Evolutionary conservation across 1,284 basidiomycete species (phyloP).

Genomic region (Anthracocystis walkeri): DNA sequence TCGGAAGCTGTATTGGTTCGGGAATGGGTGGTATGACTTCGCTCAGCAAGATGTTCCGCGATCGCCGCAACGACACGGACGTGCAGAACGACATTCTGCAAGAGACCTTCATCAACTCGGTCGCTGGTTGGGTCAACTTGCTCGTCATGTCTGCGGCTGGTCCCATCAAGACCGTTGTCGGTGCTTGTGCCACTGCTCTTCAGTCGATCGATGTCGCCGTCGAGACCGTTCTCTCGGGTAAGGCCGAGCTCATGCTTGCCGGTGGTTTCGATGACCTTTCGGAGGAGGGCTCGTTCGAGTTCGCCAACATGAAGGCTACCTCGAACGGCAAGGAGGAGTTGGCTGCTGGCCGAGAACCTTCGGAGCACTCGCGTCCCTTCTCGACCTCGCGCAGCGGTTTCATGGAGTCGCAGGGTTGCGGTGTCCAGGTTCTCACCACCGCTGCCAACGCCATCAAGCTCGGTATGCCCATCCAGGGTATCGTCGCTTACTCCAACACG

Average conservation of each 20-base stretch:
- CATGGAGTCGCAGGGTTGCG: conserved; percentile 95
- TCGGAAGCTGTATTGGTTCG: conserved; percentile 74
- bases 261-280: conserved; percentile 98
- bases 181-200: conserved; percentile 96
- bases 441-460: conserved; percentile 95
- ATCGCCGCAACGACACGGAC: conserved; percentile 94
- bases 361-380: conserved; percentile 97
- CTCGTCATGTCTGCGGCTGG: conserved; percentile 75
- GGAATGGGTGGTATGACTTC: conserved; percentile 92
- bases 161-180: conserved; percentile 98
- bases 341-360: conserved; percentile 95
- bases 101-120: conserved; percentile 77
- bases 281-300: conserved; percentile 94
- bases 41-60: conserved; percentile 86
- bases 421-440: conserved; percentile 95
- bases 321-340: conserved; percentile 96
- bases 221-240: conserved; percentile 91
- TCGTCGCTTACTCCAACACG: conserved; percentile 95
- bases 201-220: conserved; percentile 98
- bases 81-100: conserved; percentile 98
- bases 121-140: conserved; percentile 92
- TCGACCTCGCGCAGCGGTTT: conserved; percentile 82
- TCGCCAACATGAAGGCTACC: conserved; percentile 99
- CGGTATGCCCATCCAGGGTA: conserved; percentile 90
- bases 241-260: conserved; percentile 98